Base-by-base conservation (phyloP, 768 basidiomycete species). In the Amanita rubescens region DNA sequence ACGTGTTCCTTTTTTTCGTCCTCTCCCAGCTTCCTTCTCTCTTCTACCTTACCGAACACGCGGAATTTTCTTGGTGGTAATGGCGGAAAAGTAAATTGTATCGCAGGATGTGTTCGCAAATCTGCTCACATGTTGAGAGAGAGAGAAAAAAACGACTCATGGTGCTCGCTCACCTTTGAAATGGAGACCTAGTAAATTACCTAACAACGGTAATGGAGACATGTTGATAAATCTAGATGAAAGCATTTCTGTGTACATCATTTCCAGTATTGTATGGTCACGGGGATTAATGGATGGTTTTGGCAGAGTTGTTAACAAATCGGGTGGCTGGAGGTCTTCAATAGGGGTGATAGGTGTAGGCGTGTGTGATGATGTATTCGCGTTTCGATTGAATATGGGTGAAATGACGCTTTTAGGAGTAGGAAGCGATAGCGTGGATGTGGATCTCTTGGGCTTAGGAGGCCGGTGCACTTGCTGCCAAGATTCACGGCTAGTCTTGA, bases 161-260 rank as follows among this genome's bases (percentile, higher is more conserved):
- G 5, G 15, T 17, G 8, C 20, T 20, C 20, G 22, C 71, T 56
- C 55, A 82, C 87, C 81, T 67, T 73, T 75, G 61, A 90, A 85
- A 67, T 85, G 77, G 51, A 80, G 60, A 12, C 77, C 75, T 15
- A 89, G 64, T 7, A 73, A 70, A 57, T 81, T 83, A 12, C 74
- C 69, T 47, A 90, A 66, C 38, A 88, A 58, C 1, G 83, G 81
- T 14, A 87, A 63, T 2, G 87, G 86, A 20, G 78, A 68, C 2
- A 78, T 65, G 62, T 88, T 88, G 60, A 90, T 81, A 59, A 85
- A 88, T 33, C 84, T 70, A 12, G 79, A 71, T 5, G 77, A 77
- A 24, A 87, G 82, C 79, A 85, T 82, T 57, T 83, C 80, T 17
- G 69, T 74, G 69, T 87, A 89, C 10, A 87, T 82, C 42, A 67